These are phyloP conservation scores for Metroxylon sagu DNA, from an alignment of 176 grass and related monocot species.

Conservation along the genomic window DNA sequence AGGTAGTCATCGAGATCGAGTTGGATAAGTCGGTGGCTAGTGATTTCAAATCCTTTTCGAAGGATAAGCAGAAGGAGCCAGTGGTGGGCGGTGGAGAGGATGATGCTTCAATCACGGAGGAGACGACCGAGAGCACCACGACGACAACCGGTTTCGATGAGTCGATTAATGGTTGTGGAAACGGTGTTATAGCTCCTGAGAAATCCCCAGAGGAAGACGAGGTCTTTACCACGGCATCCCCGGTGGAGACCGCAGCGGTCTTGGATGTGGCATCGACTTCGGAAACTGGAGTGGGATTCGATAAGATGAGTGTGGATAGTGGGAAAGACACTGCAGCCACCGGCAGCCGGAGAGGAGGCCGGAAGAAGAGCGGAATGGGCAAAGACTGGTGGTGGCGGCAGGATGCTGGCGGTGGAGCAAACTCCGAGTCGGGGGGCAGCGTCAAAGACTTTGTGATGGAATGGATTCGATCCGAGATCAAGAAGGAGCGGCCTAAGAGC, in stretches of 20 bases:
- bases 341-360: constrained; percentile 22
- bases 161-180: no score
- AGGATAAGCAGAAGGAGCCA: constrained; percentile 3
- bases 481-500: constrained; percentile 80
- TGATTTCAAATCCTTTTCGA: background rate
- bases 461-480: constrained; percentile 94
- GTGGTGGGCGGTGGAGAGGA: constrained; percentile 2
- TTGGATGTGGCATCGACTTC: constrained; percentile 48
- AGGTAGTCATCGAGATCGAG: constrained; percentile 3
- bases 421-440: constrained; percentile 12
- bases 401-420: constrained; percentile 6
- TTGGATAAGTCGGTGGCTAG: constrained; percentile 29
- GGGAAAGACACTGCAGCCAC: constrained; percentile 27
- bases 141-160: constrained; percentile 6
- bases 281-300: constrained; percentile 15
- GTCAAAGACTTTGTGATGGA: constrained; percentile 97
- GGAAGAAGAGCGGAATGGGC: constrained; percentile 4
- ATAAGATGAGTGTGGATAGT: constrained; percentile 41
- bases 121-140: constrained; percentile 19
- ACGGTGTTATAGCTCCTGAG: no score
- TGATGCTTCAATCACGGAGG: background rate
- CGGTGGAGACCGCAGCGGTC: constrained; percentile 28
- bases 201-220: no score
- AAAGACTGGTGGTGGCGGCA: constrained; percentile 47
- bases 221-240: constrained; percentile 9